Percentiles rank a stretch among this genome's conserved stretches.
These are phyloP conservation scores for Mycena polygramma DNA, from an alignment of 768 basidiomycete genomes.

Conservation along the genomic window DNA sequence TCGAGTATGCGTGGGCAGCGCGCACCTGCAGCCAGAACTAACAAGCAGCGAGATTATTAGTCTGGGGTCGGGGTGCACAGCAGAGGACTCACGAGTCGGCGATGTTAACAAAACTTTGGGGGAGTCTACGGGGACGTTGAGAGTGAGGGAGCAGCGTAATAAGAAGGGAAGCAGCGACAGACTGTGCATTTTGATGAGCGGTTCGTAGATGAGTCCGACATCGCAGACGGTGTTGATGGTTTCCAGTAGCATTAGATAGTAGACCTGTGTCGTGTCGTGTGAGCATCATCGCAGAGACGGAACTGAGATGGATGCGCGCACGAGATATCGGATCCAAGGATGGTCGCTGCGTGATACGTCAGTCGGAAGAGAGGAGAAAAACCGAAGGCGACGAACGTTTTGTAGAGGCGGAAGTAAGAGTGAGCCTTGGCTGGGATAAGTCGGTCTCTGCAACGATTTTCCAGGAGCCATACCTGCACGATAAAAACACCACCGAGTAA, in stretches of 20 bases:
- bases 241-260: slow-evolving; percentile 35
- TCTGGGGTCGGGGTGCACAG: background rate
- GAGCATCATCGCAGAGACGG: background rate
- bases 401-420: slow-evolving; percentile 36
- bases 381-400: slow-evolving; percentile 23
- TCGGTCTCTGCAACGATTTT: no score
- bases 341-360: slow-evolving; percentile 16
- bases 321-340: slow-evolving; percentile 24
- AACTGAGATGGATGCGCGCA: background rate
- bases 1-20: background rate
- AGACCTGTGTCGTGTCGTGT: slow-evolving; percentile 11
- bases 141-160: background rate
- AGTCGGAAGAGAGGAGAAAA: background rate
- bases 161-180: background rate
- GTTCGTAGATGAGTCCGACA: slow-evolving; percentile 34
- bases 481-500: slow-evolving; percentile 35
- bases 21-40: slow-evolving; percentile 30
- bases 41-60: background rate
- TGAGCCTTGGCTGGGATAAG: slow-evolving; percentile 15
- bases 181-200: slow-evolving; percentile 31
- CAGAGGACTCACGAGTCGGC: slow-evolving; percentile 12
- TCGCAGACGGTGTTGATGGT: slow-evolving; percentile 31
- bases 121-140: slow-evolving; percentile 4
- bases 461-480: slow-evolving; percentile 21
- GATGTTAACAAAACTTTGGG: background rate